Conservation (phyloP, 2,329 filamentous ascomycete genomes). For the Trichoderma gracile region DNA sequence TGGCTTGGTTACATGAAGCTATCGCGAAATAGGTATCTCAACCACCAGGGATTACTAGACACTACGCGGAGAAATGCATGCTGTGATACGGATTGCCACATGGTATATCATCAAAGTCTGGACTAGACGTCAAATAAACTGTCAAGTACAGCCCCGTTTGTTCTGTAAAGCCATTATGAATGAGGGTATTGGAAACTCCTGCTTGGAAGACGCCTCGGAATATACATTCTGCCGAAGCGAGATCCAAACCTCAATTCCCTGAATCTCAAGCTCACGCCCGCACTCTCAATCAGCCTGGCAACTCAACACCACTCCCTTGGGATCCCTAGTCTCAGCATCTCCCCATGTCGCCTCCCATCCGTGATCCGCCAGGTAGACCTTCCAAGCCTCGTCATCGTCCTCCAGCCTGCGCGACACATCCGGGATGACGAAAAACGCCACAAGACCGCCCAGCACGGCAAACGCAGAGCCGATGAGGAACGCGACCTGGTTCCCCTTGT, state of each 20-base stretch:
- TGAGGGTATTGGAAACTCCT: background rate
- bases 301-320: conserved; percentile 21
- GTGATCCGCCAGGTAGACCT: conserved; percentile 34
- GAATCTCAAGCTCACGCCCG: background rate
- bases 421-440: conserved; percentile 32
- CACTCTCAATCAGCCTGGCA: conserved; percentile 3
- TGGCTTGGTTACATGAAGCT: no score
- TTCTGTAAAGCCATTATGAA: no score
- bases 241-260: background rate
- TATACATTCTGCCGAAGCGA: background rate
- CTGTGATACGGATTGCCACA: no score
- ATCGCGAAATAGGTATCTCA: no score
- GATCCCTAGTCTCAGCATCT: conserved; percentile 34
- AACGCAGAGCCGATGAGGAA: conserved; percentile 55
- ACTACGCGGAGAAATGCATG: no score
- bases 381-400: conserved; percentile 37
- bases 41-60: no score
- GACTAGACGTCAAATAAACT: no score
- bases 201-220: background rate
- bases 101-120: no score
- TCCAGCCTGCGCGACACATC: conserved; percentile 34
- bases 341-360: conserved; percentile 37
- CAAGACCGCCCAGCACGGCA: conserved; percentile 38
- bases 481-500: conserved; percentile 50
- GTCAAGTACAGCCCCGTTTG: no score